phyloP scores from a whole-genome alignment of 169 alveolate species.

The Eimeria sp. region DNA sequence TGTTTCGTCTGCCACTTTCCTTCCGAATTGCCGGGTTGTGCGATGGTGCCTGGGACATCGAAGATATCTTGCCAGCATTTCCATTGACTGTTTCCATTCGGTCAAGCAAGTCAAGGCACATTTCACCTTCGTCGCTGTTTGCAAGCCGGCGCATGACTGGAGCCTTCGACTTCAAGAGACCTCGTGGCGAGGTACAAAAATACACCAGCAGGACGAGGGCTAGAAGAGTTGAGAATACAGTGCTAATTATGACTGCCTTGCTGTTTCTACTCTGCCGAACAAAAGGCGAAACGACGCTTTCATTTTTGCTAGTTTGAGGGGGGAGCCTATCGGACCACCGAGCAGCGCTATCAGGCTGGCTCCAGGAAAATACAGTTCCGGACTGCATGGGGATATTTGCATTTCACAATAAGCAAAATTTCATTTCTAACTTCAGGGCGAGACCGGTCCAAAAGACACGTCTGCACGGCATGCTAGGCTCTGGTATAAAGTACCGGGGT shows the following conservation, averaged over 20 bases:
- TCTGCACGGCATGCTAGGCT: no score
- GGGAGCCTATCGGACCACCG: constrained; percentile 5
- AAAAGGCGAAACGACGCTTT: not conserved
- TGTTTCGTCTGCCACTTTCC: not conserved
- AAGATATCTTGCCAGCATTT: not conserved
- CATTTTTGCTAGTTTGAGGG: not conserved
- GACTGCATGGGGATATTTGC: no score
- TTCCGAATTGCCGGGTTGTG: not conserved
- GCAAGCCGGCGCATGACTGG: constrained; percentile 3
- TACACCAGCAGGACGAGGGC: not conserved
- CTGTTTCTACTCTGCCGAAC: not conserved
- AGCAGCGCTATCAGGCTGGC: no score
- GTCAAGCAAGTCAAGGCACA: not conserved
- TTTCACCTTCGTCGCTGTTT: not conserved
- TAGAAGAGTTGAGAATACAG: not conserved
- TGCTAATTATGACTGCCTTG: not conserved
- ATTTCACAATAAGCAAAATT: no score
- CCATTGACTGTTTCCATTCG: not conserved
- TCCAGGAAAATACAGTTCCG: no score
- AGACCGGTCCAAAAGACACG: no score
- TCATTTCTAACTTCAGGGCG: no score
- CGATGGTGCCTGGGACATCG: not conserved
- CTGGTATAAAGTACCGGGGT: no score
- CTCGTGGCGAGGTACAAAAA: not conserved
- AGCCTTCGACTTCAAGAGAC: not conserved